Conservation (phyloP, 2,329 filamentous ascomycete species). For the Penicillium palitans region DNA sequence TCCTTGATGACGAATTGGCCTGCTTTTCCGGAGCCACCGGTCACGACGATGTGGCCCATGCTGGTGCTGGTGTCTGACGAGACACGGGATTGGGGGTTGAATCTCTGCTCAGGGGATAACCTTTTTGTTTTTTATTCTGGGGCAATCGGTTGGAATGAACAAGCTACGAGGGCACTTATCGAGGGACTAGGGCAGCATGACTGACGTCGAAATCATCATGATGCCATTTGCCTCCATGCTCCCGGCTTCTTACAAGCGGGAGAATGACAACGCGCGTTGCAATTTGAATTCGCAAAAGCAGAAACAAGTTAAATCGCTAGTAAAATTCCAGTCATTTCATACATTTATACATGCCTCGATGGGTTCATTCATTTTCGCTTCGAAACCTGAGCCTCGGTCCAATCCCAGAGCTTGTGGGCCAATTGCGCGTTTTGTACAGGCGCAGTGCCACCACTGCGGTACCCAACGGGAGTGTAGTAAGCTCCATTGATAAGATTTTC, state of each 20-base stretch:
- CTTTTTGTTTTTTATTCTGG: neutral
- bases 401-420: slow-evolving; percentile 45
- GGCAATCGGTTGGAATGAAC: neutral
- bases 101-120: neutral
- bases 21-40: slow-evolving; percentile 58
- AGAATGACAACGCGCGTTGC: neutral
- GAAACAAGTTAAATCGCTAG: neutral
- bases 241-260: neutral
- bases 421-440: slow-evolving; percentile 36
- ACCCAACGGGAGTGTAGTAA: slow-evolving; percentile 46
- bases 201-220: slow-evolving; percentile 21
- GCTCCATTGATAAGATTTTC: slow-evolving; percentile 39
- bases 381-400: slow-evolving; percentile 43
- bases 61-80: slow-evolving; percentile 35
- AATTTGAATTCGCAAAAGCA: neutral
- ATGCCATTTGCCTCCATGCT: slow-evolving; percentile 17
- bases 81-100: neutral
- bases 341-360: neutral
- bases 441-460: slow-evolving; percentile 30
- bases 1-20: slow-evolving; percentile 56
- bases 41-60: slow-evolving; percentile 55
- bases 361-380: slow-evolving; percentile 10
- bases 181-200: slow-evolving; percentile 1
- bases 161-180: neutral
- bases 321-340: neutral